A percentile compares a stretch with the other conserved stretches of the same genome.
Evolutionary conservation across 331 rosid genomes (phyloP).

Genomic region (Acacia pycnantha): DNA sequence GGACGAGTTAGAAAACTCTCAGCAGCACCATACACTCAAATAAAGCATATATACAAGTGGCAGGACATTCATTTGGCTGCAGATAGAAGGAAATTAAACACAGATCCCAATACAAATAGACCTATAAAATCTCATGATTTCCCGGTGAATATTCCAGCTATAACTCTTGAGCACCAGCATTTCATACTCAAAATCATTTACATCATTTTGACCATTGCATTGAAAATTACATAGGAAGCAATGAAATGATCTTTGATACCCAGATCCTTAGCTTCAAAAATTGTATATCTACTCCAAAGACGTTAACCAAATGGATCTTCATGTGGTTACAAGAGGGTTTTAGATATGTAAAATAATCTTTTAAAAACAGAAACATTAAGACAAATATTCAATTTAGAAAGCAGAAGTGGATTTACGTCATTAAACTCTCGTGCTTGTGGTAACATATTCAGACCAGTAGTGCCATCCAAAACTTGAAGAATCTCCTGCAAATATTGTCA

Average conservation of each 20-base stretch:
- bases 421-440: constrained; percentile 96
- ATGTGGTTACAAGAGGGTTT: constrained; percentile 2
- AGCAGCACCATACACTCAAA: neutral
- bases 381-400: constrained; percentile 20
- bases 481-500: constrained; percentile 66
- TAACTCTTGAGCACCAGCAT: constrained; percentile 9
- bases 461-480: constrained; percentile 93
- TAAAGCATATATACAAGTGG: neutral
- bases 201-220: constrained; percentile 1
- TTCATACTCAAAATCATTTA: neutral
- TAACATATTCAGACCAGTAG: constrained; percentile 96
- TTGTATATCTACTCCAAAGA: constrained; percentile 8
- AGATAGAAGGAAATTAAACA: neutral
- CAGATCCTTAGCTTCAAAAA: neutral
- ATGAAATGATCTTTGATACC: neutral
- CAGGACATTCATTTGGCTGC: neutral
- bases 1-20: neutral
- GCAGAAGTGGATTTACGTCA: constrained; percentile 53
- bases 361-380: neutral
- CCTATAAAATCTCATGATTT: neutral
- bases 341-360: constrained; percentile 15
- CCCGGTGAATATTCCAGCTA: neutral
- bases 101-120: neutral
- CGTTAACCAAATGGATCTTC: neutral
- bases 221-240: neutral